Base-by-base conservation (phyloP, 179 eudicot species). In the Sideroxylon spinosum region DNA sequence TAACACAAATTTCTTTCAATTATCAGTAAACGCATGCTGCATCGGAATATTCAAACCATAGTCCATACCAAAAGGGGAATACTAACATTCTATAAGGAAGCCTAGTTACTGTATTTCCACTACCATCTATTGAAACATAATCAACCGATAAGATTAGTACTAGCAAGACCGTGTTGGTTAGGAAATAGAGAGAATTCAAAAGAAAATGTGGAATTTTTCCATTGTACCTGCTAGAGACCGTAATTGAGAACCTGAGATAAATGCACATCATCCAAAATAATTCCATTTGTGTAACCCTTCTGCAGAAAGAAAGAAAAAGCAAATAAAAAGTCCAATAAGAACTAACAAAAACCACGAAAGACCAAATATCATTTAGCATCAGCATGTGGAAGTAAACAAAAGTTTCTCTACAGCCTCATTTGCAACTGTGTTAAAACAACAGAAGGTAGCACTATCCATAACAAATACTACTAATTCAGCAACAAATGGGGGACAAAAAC, bases 151-250 rank as follows among this genome's bases (percentile, higher is more conserved):
- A 64, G 68, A 23, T 8, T 12, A 26, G 50, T 6, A 28, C 46
- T 14, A 28, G 13, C 26, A 29, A 19, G 29, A 71, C 25, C 64
- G 16, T 19, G 64, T 28, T 26, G 25, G 25, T 12, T 29, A 28
- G 57, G 64, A 12, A 22, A 25, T 52, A 14, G 14, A 13, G 44
- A 48, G 2, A 65, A 28, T 76, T 10, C 23, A 26, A 52, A 10
- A 8, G 68, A 59, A 6, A 50, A 19, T 14, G 26, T 25, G 28
- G 28, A 64, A 64, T 62, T 28, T 64, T 61, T 11, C 72, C 7
- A 14, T 3, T 26, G 71, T 84, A 89, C 90, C 92, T 89, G 86
- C 86, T 88, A 83, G 16, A 87, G 86, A 59, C 90, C 88, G 9
- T 84, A 87, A 59, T 87, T 86, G 55, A 89, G 87, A 84, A 52